Evolutionary conservation across 2,329 filamentous ascomycete species (phyloP).

Genomic region (Ambrosiella beaveri): DNA sequence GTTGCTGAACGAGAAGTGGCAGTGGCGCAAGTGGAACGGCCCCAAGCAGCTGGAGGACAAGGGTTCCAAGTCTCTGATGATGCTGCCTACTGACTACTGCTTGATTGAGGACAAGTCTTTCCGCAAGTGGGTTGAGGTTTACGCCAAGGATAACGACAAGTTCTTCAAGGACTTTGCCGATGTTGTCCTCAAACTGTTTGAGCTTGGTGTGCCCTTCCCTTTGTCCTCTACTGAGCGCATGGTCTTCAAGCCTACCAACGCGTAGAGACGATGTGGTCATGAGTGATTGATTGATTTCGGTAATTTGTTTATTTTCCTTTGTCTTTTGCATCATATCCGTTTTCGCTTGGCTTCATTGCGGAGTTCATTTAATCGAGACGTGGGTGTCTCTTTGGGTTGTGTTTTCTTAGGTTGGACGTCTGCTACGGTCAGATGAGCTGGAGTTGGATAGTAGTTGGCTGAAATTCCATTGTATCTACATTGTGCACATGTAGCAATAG

Average conservation of each 20-base stretch:
- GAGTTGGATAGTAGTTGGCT: not conserved
- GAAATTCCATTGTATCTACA: not conserved
- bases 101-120: conserved; percentile 80
- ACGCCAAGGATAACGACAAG: conserved; percentile 73
- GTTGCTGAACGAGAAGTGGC: conserved; percentile 82
- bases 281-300: not conserved
- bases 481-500: not conserved
- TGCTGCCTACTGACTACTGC: conserved; percentile 85
- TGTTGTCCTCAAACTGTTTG: conserved; percentile 67
- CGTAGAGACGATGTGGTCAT: conserved; percentile 6
- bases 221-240: conserved; percentile 37
- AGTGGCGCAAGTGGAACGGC: conserved; percentile 78
- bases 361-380: not conserved
- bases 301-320: conserved; percentile 3
- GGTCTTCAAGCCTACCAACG: conserved; percentile 42
- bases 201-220: conserved; percentile 82
- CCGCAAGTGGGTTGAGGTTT: conserved; percentile 62
- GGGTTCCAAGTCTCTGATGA: conserved; percentile 79
- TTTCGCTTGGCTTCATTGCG: not conserved
- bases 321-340: not conserved
- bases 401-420: not conserved
- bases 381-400: not conserved
- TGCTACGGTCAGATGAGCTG: conserved; percentile 3
- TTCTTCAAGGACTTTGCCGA: conserved; percentile 91
- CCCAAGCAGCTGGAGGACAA: conserved; percentile 80